Evolutionary conservation across 148 eudicot genomes (phyloP).

Genomic region (Rhododendron kiyosumense): DNA sequence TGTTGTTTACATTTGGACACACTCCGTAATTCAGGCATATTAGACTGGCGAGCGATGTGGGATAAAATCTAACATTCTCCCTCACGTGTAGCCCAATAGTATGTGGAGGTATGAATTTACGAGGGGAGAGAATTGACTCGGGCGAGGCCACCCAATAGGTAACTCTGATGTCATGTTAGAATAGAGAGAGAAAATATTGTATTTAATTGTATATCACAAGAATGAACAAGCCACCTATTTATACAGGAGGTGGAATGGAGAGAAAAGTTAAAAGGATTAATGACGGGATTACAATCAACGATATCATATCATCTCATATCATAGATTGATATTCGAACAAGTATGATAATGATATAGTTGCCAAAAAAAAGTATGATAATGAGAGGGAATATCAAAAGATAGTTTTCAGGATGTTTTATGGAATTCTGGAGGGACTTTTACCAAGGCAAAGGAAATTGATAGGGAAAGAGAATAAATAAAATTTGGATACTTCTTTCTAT

Average conservation of each 20-base stretch:
- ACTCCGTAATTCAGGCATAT: not conserved
- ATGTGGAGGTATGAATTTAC: too few relatives aligned
- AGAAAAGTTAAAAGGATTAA: not conserved
- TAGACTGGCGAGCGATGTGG: too few relatives aligned
- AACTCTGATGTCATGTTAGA: too few relatives aligned
- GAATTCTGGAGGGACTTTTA: not conserved
- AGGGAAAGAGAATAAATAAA: not conserved
- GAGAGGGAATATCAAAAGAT: not conserved
- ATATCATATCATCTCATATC: not conserved
- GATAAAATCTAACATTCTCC: too few relatives aligned
- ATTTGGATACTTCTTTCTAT: not conserved
- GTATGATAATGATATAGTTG: not conserved
- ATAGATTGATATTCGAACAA: too few relatives aligned
- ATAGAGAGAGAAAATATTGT: not conserved
- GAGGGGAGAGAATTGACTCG: not conserved
- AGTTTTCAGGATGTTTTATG: not conserved
- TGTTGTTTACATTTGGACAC: not conserved
- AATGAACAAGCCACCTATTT: not conserved
- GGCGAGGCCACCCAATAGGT: too few relatives aligned
- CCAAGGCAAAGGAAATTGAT: not conserved
- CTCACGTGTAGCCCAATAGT: too few relatives aligned
- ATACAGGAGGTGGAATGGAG: not conserved
- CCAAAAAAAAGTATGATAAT: not conserved
- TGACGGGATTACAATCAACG: not conserved
- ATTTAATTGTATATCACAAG: not conserved